Evolutionary conservation across 805 yeast genomes (phyloP).

Genomic region (Saccharomycopsis sp.): DNA sequence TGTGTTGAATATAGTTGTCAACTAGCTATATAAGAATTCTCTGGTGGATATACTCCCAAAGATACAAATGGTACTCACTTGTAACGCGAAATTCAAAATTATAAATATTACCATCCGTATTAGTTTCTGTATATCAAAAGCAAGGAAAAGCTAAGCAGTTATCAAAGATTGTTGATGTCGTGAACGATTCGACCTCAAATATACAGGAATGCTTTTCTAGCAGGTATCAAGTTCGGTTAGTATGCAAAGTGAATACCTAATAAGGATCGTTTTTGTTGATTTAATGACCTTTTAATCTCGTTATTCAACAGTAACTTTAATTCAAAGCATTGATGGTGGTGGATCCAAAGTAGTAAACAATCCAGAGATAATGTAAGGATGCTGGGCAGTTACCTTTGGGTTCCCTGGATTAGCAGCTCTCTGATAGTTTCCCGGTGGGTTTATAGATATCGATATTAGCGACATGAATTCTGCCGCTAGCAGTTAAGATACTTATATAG

Average conservation of each 20-base stretch:
- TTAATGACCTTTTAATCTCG: background rate
- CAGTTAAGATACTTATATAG: too few species aligned
- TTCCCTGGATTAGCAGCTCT: background rate
- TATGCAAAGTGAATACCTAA: background rate
- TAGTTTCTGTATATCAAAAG: background rate
- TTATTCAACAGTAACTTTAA: background rate
- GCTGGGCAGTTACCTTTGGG: background rate
- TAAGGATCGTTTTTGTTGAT: background rate
- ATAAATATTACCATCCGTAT: background rate
- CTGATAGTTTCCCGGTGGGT: background rate
- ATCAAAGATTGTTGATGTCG: background rate
- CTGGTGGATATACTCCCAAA: too few species aligned
- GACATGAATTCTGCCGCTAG: too few species aligned
- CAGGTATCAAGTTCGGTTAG: background rate
- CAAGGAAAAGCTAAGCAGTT: background rate
- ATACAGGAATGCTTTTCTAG: background rate
- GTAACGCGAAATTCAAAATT: too few species aligned
- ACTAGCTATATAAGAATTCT: too few species aligned
- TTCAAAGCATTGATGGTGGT: background rate
- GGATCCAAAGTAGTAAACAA: background rate
- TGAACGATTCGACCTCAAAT: background rate
- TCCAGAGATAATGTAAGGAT: background rate
- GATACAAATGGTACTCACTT: too few species aligned
- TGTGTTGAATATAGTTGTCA: too few species aligned
- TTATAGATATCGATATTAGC: too few species aligned